A percentile compares a stretch with the other conserved stretches of the same genome.
phyloP scores from a whole-genome alignment of 192 early-diverging fungal genomes.

The Umbelopsis ramanniana region DNA sequence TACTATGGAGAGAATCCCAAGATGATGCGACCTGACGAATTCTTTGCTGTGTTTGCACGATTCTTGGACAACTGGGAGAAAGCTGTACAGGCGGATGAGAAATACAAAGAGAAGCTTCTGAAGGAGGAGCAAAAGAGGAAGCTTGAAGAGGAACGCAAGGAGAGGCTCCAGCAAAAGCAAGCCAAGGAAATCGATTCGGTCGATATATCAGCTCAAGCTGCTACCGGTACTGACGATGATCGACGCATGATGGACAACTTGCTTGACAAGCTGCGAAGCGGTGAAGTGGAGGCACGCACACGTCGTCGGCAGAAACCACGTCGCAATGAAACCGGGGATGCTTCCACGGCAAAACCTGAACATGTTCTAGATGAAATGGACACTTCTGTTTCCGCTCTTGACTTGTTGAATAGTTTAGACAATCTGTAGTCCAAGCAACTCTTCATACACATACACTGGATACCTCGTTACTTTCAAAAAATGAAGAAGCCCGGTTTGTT shows the following conservation, averaged over 20 bases:
- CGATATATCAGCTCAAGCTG: conserved; percentile 33
- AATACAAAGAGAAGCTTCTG: conserved; percentile 37
- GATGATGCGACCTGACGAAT: conserved; percentile 73
- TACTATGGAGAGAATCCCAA: conserved; percentile 74
- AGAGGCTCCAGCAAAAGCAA: conserved; percentile 23
- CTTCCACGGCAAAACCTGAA: not conserved
- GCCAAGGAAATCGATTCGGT: not conserved
- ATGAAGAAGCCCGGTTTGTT: too few relatives aligned
- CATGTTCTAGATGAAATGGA: not conserved
- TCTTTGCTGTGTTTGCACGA: conserved; percentile 78
- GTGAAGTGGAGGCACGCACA: conserved; percentile 55
- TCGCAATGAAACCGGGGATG: not conserved
- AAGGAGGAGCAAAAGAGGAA: conserved; percentile 41
- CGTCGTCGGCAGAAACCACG: conserved; percentile 20
- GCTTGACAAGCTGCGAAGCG: conserved; percentile 65
- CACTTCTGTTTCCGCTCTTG: conserved; percentile 9
- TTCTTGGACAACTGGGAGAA: conserved; percentile 69
- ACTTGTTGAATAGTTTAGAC: conserved; percentile 17
- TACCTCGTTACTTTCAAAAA: too few relatives aligned
- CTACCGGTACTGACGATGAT: conserved; percentile 53
- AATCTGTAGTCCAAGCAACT: not conserved
- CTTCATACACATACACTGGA: not conserved
- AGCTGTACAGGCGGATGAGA: conserved; percentile 10
- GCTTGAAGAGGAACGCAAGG: conserved; percentile 26
- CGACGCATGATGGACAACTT: conserved; percentile 77